Conservation (phyloP, 2,329 filamentous ascomycete species). For the Harringtonia lauricola region DNA sequence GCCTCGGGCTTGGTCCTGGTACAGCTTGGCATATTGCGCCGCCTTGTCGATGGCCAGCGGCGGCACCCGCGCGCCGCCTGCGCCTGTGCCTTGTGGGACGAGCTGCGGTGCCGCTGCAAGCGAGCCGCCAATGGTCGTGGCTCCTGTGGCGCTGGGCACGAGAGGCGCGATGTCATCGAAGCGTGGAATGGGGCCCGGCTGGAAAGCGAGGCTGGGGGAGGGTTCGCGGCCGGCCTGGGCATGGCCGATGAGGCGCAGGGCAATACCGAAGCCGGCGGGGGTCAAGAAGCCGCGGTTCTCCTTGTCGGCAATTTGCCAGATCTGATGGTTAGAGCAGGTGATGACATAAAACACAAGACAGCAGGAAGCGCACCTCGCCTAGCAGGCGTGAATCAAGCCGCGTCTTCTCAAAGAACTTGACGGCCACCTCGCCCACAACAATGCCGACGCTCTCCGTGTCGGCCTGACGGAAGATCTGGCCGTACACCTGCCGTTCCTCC, state of each 20-base stretch:
- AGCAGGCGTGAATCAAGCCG: conserved; percentile 74
- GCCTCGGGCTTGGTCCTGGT: conserved; percentile 76
- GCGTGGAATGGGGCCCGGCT: conserved; percentile 78
- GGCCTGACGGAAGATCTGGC: conserved; percentile 84
- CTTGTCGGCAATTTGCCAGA: conserved; percentile 97
- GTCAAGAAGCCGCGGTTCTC: conserved; percentile 94
- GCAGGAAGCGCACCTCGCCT: conserved; percentile 54
- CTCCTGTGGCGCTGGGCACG: conserved; percentile 18
- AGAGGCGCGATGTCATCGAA: conserved; percentile 63
- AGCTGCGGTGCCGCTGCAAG: conserved; percentile 6
- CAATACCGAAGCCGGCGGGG: conserved; percentile 84
- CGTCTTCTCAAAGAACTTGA: conserved; percentile 97
- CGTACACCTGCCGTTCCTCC: conserved; percentile 90
- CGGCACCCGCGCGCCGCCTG: conserved; percentile 63
- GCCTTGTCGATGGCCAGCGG: conserved; percentile 82
- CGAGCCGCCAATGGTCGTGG: conserved; percentile 37
- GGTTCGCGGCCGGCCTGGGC: conserved; percentile 82
- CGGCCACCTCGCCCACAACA: conserved; percentile 89
- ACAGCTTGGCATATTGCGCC: conserved; percentile 76
- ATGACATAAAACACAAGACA: not conserved
- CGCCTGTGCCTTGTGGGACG: conserved; percentile 18
- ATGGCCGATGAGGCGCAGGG: conserved; percentile 88
- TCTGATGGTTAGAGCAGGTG: conserved; percentile 37
- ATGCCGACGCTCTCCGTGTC: conserved; percentile 87
- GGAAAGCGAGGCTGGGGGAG: conserved; percentile 68